Evolutionary conservation across 768 basidiomycete species (phyloP).

Genomic region (Gloeostereum incarnatum): DNA sequence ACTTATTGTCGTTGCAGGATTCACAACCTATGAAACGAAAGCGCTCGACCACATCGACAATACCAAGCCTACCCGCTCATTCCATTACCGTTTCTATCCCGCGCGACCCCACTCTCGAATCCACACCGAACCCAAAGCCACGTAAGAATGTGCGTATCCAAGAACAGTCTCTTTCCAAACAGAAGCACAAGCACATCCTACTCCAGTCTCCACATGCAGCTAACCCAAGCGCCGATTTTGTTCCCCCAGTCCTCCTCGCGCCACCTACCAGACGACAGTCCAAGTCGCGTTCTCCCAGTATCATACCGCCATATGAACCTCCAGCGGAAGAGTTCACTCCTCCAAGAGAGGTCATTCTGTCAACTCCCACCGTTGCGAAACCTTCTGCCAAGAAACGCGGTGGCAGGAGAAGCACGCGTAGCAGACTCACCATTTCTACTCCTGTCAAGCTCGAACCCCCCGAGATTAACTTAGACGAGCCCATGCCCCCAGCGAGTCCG

Average conservation of each 20-base stretch:
- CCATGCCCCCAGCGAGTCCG: constrained; percentile 64
- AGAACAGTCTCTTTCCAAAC: constrained; percentile 6
- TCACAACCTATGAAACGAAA: constrained; percentile 8
- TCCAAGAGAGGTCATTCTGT: constrained; percentile 49
- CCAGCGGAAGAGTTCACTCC: constrained; percentile 64
- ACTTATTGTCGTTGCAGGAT: constrained; percentile 4
- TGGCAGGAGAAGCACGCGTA: constrained; percentile 12
- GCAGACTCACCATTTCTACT: constrained; percentile 12
- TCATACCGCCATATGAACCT: constrained; percentile 51
- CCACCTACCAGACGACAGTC: constrained; percentile 15
- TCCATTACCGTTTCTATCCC: constrained; percentile 16
- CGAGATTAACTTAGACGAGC: constrained; percentile 29
- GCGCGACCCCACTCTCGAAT: constrained; percentile 30
- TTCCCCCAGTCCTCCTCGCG: constrained; percentile 23
- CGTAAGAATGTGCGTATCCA: constrained; percentile 29
- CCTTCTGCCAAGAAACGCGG: constrained; percentile 24
- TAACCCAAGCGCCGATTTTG: constrained; percentile 42
- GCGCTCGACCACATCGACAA: constrained; percentile 4
- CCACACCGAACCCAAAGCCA: constrained; percentile 54
- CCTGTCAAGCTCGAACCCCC: constrained; percentile 58
- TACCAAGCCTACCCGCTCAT: constrained; percentile 9
- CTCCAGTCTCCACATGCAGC: constrained; percentile 30
- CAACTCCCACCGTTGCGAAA: constrained; percentile 28
- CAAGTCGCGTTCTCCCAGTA: constrained; percentile 41
- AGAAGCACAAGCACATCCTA: constrained; percentile 15